Evolutionary conservation across 129 eudicot genomes (phyloP).

Genomic region (Daucus carota): DH1_v3.0 NC_030381.2:3050001-3050500

Average conservation of each 20-base stretch:
- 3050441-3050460: neutral
- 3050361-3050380: constrained; percentile 59
- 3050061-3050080: constrained; percentile 65
- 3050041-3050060: constrained; percentile 74
- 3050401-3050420: constrained; percentile 15
- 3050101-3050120: neutral
- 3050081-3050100: neutral
- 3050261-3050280: neutral
- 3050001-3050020: constrained; percentile 85
- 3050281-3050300: neutral
- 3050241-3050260: neutral
- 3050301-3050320: neutral
- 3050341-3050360: neutral
- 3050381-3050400: constrained; percentile 50
- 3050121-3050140: neutral
- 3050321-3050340: neutral
- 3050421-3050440: neutral
- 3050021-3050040: constrained; percentile 98
- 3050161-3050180: constrained; percentile 65
- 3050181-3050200: constrained; percentile 91
- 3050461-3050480: neutral
- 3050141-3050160: constrained; percentile 59
- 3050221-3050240: constrained; percentile 25
- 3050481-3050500: constrained; percentile 27
- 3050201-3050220: constrained; percentile 75